Percentiles rank a stretch among this genome's conserved stretches.
Evolutionary conservation across 208 protist genomes (phyloP).

Genomic region (Wallacemonas collosoma): DNA sequence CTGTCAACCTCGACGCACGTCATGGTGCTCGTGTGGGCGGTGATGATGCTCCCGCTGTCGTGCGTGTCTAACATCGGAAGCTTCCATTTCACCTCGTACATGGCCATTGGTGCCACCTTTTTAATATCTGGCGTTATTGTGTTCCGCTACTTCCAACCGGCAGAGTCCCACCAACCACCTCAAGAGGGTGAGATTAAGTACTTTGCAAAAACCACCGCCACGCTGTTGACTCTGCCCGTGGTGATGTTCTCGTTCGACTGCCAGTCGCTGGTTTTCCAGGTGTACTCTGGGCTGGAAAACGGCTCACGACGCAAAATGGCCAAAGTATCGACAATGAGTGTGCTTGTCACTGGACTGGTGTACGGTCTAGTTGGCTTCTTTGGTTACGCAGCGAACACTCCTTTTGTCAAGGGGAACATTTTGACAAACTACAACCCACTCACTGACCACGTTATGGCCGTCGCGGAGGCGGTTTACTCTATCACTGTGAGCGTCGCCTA

Average conservation of each 20-base stretch:
- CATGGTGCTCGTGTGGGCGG: conserved; percentile 42
- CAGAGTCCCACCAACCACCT: not conserved
- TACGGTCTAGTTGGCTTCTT: conserved; percentile 68
- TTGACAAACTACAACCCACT: conserved; percentile 69
- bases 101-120: conserved; percentile 59
- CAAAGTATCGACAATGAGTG: conserved; percentile 55
- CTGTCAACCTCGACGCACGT: conserved; percentile 35
- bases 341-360: conserved; percentile 50
- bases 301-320: conserved; percentile 42
- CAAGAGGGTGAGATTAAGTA: conserved; percentile 27
- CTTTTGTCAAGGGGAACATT: conserved; percentile 70
- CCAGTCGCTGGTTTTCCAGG: conserved; percentile 70
- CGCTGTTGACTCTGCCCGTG: conserved; percentile 52
- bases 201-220: conserved; percentile 39
- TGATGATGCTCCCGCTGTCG: conserved; percentile 63
- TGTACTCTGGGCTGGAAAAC: conserved; percentile 41
- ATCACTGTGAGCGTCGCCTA: conserved; percentile 65
- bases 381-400: conserved; percentile 52
- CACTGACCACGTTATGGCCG: conserved; percentile 48
- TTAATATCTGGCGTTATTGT: conserved; percentile 56
- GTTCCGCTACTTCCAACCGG: conserved; percentile 61
- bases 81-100: conserved; percentile 42
- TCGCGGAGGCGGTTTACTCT: conserved; percentile 49
- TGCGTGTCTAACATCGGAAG: conserved; percentile 43
- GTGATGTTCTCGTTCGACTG: conserved; percentile 82